Evolutionary conservation across 192 early-diverging fungal species (phyloP).

Genomic region (Backusella tarrabulga): DNA sequence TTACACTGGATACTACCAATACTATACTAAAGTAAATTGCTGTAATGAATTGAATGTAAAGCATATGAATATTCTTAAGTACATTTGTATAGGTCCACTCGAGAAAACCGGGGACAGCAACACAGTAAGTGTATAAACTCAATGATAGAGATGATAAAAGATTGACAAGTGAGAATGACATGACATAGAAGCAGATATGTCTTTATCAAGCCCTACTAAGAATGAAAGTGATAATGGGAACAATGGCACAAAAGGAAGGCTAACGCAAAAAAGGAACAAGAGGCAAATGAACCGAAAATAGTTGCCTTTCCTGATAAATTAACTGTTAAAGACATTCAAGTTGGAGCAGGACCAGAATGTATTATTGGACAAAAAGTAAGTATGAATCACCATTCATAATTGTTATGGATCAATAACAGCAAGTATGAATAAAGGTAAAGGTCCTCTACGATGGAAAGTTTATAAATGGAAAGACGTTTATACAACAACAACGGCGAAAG

Average conservation of each 20-base stretch:
- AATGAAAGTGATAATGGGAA: too few species aligned
- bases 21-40: conserved; percentile 31
- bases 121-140: too few species aligned
- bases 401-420: background rate
- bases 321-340: conserved; percentile 73
- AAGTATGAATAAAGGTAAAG: background rate
- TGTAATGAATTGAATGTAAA: too few species aligned
- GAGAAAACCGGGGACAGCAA: too few species aligned
- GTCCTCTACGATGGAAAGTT: conserved; percentile 93
- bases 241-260: too few species aligned
- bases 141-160: too few species aligned
- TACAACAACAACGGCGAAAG: conserved; percentile 87
- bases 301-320: conserved; percentile 68
- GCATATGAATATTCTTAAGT: too few species aligned
- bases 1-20: conserved; percentile 11
- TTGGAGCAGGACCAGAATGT: conserved; percentile 40
- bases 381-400: conserved; percentile 15
- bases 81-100: too few species aligned
- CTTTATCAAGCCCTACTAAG: too few species aligned
- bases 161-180: too few species aligned
- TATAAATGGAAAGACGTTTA: conserved; percentile 91
- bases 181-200: too few species aligned
- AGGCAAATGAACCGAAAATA: conserved; percentile 25
- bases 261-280: too few species aligned
- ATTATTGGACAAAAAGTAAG: conserved; percentile 51